Evolutionary conservation across 139 green algal genomes (phyloP).

Genomic region (Spirogloea muscicola): DNA sequence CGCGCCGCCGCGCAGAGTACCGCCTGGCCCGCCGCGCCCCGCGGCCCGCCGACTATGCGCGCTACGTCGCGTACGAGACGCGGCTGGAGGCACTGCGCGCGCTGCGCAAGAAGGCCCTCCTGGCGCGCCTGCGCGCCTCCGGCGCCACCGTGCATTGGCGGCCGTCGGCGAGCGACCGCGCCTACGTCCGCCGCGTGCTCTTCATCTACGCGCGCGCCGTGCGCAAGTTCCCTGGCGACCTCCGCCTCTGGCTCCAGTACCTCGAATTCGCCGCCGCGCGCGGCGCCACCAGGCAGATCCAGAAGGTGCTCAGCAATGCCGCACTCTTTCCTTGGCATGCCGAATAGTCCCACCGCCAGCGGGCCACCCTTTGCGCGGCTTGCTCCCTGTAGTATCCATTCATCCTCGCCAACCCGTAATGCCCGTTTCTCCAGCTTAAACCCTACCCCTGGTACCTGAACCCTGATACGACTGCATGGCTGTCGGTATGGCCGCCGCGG

Average conservation of each 20-base stretch:
- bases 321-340: too few species aligned
- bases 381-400: too few species aligned
- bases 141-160: constrained; percentile 5
- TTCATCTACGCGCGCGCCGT: constrained; percentile 85
- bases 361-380: too few species aligned
- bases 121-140: background rate
- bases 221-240: constrained; percentile 81
- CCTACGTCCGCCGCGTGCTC: constrained; percentile 69
- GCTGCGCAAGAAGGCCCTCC: constrained; percentile 39
- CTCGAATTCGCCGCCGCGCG: constrained; percentile 58
- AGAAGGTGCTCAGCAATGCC: constrained; percentile 47
- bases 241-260: constrained; percentile 80
- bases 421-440: too few species aligned
- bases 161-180: constrained; percentile 53
- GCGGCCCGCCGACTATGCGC: constrained; percentile 6
- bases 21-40: constrained; percentile 41
- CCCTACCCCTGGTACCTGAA: too few species aligned
- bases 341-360: too few species aligned
- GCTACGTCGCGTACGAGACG: constrained; percentile 52
- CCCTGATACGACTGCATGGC: too few species aligned
- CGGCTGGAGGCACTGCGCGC: constrained; percentile 44
- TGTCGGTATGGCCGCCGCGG: too few species aligned
- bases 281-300: constrained; percentile 21
- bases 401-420: too few species aligned
- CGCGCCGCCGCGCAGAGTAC: constrained; percentile 77